Evolutionary conservation across 2,329 filamentous ascomycete species (phyloP), one percentile per base, ranked within the genome.

Genomic region (Ceratocystis papillata): DNA sequence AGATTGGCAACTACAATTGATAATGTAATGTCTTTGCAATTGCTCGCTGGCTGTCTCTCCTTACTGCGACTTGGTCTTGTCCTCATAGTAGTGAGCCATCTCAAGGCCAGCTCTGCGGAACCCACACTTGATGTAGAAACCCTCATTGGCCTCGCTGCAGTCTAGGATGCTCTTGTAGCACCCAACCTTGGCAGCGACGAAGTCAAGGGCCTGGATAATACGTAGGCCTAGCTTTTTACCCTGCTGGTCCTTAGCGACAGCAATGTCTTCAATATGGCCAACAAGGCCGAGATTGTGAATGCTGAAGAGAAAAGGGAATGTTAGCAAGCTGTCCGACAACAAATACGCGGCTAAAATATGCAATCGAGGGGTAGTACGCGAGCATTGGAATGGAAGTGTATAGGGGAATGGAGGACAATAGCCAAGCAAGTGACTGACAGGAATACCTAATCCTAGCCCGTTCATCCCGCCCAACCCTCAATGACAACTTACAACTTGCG

Each of bases 101-200:
- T 99, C 90, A 66, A 96, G 78, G 17, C 94, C 94, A 33, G 91
- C 93, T 69, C 90, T 81, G 77, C 90, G 88, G 77, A 96, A 97
- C 67, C 93, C 93, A 77, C 94, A 97, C 82, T 97, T 97, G 76
- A 96, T 82, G 76, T 99, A 99, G 80, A 99, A 97, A 25, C 92
- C 93, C 76, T 96, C 91, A 75, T 97, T 99, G 71, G 88, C 85
- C 77, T 96, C 93, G 70, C 89, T 95, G 80, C 94, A 99, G 77
- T 97, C 93, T 70, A 97, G 83, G 71, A 99, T 97, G 70, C 86
- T 91, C 87, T 94, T 97, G 78, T 97, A 97, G 78, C 93, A 97
- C 65, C 93, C 94, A 67, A 94, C 87, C 74, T 90, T 84, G 74
- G 90, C 85, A 65, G 92, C 91, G 68, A 97, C 86, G 74, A 82